These are phyloP conservation scores for Cryomyces minteri DNA, from an alignment of 495 filamentous ascomycete genomes.

Conservation along the genomic window DNA sequence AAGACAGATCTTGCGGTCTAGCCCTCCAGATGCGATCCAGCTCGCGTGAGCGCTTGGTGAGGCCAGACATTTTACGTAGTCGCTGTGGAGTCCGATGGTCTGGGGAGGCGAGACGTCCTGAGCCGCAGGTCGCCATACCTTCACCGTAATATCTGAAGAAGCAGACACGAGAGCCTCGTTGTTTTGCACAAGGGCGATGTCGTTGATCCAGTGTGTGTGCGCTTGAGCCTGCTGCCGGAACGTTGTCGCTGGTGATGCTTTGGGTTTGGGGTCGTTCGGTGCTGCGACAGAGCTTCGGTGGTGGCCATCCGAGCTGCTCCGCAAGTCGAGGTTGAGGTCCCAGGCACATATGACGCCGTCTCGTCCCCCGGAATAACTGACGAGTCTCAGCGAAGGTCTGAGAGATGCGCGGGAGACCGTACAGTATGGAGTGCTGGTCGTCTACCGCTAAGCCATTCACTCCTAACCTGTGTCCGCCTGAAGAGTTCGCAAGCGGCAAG, in stretches of 20 bases:
- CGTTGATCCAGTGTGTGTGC: constrained; percentile 97
- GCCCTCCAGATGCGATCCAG: constrained; percentile 93
- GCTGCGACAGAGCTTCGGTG: constrained; percentile 16
- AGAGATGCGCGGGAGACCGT: constrained; percentile 3
- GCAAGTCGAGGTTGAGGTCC: constrained; percentile 46
- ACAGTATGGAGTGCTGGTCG: constrained; percentile 71
- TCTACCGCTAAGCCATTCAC: constrained; percentile 90
- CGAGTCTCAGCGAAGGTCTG: constrained; percentile 1
- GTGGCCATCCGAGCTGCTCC: constrained; percentile 16
- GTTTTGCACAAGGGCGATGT: constrained; percentile 69
- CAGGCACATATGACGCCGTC: constrained; percentile 94
- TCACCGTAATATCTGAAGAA: constrained; percentile 87
- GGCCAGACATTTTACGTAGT: constrained; percentile 91
- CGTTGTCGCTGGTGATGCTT: constrained; percentile 30
- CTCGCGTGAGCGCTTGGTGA: constrained; percentile 48
- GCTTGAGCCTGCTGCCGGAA: constrained; percentile 88
- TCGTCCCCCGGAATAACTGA: constrained; percentile 84
- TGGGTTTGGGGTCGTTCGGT: constrained; percentile 12
- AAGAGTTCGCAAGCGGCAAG: constrained; percentile 80
- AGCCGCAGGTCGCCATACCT: constrained; percentile 81
- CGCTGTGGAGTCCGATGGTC: constrained; percentile 79
- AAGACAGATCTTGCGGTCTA: constrained; percentile 77
- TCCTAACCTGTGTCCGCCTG: constrained; percentile 79
- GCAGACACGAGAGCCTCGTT: constrained; percentile 79
- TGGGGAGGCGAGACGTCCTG: constrained; percentile 46